Conservation (phyloP, 129 eudicot genomes). For the Flaveria ramosissima region DNA sequence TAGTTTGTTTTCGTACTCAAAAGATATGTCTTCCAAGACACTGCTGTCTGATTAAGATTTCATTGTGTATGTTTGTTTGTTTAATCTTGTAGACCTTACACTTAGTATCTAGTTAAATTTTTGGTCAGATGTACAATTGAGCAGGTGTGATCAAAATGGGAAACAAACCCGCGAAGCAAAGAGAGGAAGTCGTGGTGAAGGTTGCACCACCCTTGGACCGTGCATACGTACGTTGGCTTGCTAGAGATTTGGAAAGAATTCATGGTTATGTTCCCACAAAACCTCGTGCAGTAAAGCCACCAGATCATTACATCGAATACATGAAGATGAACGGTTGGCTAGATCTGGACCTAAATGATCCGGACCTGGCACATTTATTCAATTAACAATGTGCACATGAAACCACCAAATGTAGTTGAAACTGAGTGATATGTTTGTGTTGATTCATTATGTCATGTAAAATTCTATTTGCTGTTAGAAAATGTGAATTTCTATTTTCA, state of each 20-base stretch:
- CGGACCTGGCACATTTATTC: slow-evolving; percentile 70
- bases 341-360: slow-evolving; percentile 74
- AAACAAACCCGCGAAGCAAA: slow-evolving; percentile 65
- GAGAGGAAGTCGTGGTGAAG: slow-evolving; percentile 49
- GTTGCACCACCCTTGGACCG: slow-evolving; percentile 67
- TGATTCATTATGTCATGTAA: not conserved
- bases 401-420: not conserved
- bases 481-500: not conserved
- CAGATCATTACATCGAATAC: slow-evolving; percentile 73
- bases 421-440: not conserved
- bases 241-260: slow-evolving; percentile 64
- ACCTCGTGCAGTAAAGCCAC: slow-evolving; percentile 59
- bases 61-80: too few species aligned
- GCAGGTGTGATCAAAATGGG: slow-evolving; percentile 52
- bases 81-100: not conserved
- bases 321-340: slow-evolving; percentile 76
- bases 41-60: too few species aligned
- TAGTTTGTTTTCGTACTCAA: not conserved
- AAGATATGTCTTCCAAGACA: not conserved
- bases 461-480: too few species aligned
- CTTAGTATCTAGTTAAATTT: not conserved
- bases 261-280: slow-evolving; percentile 56
- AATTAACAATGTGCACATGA: slow-evolving; percentile 27
- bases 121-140: not conserved
- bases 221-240: slow-evolving; percentile 61